Evolutionary conservation across 148 eudicot genomes (phyloP).

Genomic region (Gaultheria prostrata): DNA sequence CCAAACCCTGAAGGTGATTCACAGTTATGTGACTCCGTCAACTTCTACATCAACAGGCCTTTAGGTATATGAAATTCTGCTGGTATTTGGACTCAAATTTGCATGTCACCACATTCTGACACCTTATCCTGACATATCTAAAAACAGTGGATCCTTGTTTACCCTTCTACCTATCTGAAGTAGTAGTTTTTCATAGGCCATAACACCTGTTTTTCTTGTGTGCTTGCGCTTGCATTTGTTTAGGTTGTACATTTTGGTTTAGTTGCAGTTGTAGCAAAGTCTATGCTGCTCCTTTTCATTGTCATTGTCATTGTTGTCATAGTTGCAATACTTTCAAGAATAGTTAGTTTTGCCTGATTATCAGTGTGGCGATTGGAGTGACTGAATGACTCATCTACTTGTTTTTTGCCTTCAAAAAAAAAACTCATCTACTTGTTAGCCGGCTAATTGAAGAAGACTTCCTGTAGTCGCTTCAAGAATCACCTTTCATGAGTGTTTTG

Average conservation of each 20-base stretch:
- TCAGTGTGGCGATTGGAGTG: not conserved
- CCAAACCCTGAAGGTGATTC: conserved; percentile 67
- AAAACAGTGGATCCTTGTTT: conserved; percentile 11
- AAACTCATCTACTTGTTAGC: not conserved
- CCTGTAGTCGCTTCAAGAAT: not conserved
- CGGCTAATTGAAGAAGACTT: not conserved
- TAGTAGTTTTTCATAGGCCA: not conserved
- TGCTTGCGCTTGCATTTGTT: not conserved
- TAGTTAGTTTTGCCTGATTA: not conserved
- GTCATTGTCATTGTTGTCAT: not conserved
- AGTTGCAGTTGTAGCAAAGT: not conserved
- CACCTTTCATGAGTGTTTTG: not conserved
- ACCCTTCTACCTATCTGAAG: not conserved
- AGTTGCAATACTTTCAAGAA: not conserved
- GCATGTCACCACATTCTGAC: not conserved
- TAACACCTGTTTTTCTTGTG: not conserved
- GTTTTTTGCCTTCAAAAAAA: not conserved
- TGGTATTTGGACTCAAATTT: conserved; percentile 5
- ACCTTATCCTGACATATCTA: not conserved
- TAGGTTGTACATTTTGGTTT: not conserved
- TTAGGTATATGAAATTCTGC: conserved; percentile 43
- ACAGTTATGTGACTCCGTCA: conserved; percentile 66
- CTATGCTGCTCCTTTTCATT: not conserved
- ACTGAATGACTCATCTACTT: not conserved
- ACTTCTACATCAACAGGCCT: conserved; percentile 70